Evolutionary conservation across 1,139 yeast species (phyloP), one percentile per base, ranked within the genome.

Genomic region (Candida buenavistaensis): DNA sequence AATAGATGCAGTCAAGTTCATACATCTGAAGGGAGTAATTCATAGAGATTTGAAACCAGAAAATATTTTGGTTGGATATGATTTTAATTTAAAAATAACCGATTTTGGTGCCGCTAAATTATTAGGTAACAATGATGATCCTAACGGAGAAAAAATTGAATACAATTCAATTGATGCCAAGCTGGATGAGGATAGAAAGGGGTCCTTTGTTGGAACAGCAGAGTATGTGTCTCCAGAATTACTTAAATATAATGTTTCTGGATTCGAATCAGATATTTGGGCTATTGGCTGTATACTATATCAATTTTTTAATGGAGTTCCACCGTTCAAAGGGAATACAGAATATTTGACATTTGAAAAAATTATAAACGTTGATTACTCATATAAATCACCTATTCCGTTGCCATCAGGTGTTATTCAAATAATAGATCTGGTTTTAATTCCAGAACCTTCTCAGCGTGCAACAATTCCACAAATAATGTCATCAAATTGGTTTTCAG

Each of bases 71-170:
- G 78, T 94, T 36, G 95, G 90, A 48, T 72, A 74, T 41, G 81
- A 85, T 39, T 81, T 85, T 79, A 80, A 86, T 45, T 71, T 92
- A 40, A 89, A 89, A 57, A 77, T 94, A 37, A 92, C 98, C n/a
- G 99, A 94, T 61, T 94, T 94, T 60, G 99, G 99, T 16, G 94
- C 98, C 1, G 98, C 98, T 2, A 90, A 89, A 56, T 63, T 94
- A 22, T 62, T 92, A 33, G 68, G 63, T n/a, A 50, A 47, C 6
- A 80, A 71, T 9, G 61, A 57, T 16, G 72, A 72, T 30, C 26
- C 44, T 7, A 40, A 47, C 23, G 69, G 58, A 24, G 72, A 64
- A 15, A 62, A 39, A 39, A 67, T 47, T 10, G 68, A 65, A 28
- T 80, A 75, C 51, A 58, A 55, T 23, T 33, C 39, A 16, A 24